These are phyloP conservation scores for Panicum miliaceum DNA, from an alignment of 176 grass and related monocot species.

Conservation along the genomic window DNA sequence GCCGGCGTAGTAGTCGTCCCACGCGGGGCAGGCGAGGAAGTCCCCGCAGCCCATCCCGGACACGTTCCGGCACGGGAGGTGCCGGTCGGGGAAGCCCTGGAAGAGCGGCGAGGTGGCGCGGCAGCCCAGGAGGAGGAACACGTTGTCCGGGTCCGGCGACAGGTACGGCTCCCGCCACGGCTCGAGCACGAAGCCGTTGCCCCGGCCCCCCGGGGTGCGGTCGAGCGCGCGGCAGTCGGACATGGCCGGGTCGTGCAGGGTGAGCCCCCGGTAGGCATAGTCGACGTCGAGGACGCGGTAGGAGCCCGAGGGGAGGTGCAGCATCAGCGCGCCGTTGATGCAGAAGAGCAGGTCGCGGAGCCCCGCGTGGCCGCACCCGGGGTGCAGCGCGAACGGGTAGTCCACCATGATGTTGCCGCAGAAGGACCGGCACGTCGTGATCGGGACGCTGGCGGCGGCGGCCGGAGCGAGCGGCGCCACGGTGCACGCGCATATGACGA, in stretches of 20 bases:
- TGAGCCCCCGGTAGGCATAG: slow-evolving; percentile 79
- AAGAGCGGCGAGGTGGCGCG: slow-evolving; percentile 78
- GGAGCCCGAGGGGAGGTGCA: slow-evolving; percentile 89
- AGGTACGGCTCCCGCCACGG: slow-evolving; percentile 79
- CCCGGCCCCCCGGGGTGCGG: slow-evolving; percentile 56
- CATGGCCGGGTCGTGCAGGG: slow-evolving; percentile 89
- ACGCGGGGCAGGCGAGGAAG: slow-evolving; percentile 80
- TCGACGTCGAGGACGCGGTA: slow-evolving; percentile 94
- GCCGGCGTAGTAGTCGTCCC: slow-evolving; percentile 51
- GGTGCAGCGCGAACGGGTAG: slow-evolving; percentile 83
- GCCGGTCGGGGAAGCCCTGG: slow-evolving; percentile 87
- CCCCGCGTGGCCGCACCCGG: slow-evolving; percentile 78
- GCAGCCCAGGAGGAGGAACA: slow-evolving; percentile 93
- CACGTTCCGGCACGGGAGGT: slow-evolving; percentile 85
- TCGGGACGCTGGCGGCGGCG: slow-evolving; percentile 48
- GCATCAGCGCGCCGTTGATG: slow-evolving; percentile 86
- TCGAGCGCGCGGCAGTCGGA: slow-evolving; percentile 92
- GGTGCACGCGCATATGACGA: slow-evolving; percentile 33
- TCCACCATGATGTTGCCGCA: slow-evolving; percentile 97
- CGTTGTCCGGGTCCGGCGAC: slow-evolving; percentile 77
- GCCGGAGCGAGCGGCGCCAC: neutral
- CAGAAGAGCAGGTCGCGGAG: slow-evolving; percentile 92
- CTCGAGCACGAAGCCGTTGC: slow-evolving; percentile 84
- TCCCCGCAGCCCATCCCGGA: slow-evolving; percentile 84
- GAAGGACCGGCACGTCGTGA: slow-evolving; percentile 80